Evolutionary conservation across 176 grass and related monocot genomes (phyloP), one percentile per base, ranked within the genome.

Genomic region (Ensete glaucum): DNA sequence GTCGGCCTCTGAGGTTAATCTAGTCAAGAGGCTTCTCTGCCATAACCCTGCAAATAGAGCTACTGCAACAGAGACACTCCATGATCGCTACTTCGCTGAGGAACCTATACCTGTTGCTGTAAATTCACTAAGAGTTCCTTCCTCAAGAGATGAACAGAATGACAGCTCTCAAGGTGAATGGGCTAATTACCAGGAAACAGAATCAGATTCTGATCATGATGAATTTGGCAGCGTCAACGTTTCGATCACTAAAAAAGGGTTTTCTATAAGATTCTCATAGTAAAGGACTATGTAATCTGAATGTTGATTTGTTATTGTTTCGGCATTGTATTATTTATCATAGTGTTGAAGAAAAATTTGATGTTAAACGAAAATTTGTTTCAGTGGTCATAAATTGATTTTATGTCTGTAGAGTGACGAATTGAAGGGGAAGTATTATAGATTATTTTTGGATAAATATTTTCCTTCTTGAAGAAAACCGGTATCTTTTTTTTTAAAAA

Each of bases 21-120:
- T 98, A 49, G 82, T 93, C 56, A 85, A 80, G 69, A 80, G 70
- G 65, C 77, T 98, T 54, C 64, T 98, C 53, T 85, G 86, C 63
- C 93, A 84, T 73, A 84, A 98, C 43, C 84, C 82, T 50, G 57
- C 77, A 64, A 87, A 69, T 73, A 85, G 94, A 82, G 82, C 72
- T 62, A 84, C 72, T 76, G 88, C 85, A 69, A 73, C 50, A 2
- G 82, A 84, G 75, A 55, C 93, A 49, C 74, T 98, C 66, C 86
- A 82, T 73, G 69, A 93, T 48, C 12, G 13, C 2, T 93, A 93
- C 83, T 98, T 98, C 16, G 57, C 15, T 0, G 87, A 91, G 82
- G 88, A 87, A 74, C 90, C 94, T 8, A 78, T 93, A 54, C 90
- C 88, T 21, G 82, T 83, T 67, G 76, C 74, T 57, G 82, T 43